Conservation (phyloP, 257 asterid species). For the Nicotiana otophora region DNA sequence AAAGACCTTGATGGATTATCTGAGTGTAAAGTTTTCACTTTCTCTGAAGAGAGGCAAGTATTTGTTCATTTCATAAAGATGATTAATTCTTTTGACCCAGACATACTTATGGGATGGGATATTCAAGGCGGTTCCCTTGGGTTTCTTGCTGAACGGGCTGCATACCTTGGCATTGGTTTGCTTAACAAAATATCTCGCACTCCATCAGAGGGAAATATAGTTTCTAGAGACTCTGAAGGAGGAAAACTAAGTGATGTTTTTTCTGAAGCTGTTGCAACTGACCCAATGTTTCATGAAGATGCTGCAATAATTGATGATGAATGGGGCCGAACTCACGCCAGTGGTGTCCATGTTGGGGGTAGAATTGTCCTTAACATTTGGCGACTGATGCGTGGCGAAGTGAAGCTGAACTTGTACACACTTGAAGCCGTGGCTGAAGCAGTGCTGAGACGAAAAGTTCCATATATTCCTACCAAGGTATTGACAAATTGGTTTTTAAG, state of each 20-base stretch:
- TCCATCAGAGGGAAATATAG: constrained; percentile 40
- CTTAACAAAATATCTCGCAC: constrained; percentile 72
- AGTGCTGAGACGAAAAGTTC: constrained; percentile 78
- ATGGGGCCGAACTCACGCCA: constrained; percentile 98
- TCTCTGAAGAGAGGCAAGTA: constrained; percentile 55
- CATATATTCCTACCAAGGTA: constrained; percentile 60
- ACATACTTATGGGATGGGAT: constrained; percentile 93
- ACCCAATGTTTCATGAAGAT: constrained; percentile 41
- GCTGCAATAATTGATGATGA: constrained; percentile 70
- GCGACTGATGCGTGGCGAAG: constrained; percentile 92
- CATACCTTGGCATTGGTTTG: constrained; percentile 72
- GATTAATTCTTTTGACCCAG: constrained; percentile 64
- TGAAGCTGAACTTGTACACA: constrained; percentile 78
- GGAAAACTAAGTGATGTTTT: constrained; percentile 32
- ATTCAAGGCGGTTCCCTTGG: constrained; percentile 94
- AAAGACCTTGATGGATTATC: constrained; percentile 64
- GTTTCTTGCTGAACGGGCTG: constrained; percentile 94
- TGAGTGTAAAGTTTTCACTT: constrained; percentile 43
- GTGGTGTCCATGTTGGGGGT: constrained; percentile 95
- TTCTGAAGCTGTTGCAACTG: constrained; percentile 36
- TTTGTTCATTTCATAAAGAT: constrained; percentile 53
- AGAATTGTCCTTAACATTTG: constrained; percentile 90
- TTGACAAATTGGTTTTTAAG: constrained; percentile 82
- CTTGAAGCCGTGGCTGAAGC: constrained; percentile 84
- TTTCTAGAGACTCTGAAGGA: constrained; percentile 41